Conservation (phyloP, 306 rosid genomes). For the Fragaria ananassa region DNA sequence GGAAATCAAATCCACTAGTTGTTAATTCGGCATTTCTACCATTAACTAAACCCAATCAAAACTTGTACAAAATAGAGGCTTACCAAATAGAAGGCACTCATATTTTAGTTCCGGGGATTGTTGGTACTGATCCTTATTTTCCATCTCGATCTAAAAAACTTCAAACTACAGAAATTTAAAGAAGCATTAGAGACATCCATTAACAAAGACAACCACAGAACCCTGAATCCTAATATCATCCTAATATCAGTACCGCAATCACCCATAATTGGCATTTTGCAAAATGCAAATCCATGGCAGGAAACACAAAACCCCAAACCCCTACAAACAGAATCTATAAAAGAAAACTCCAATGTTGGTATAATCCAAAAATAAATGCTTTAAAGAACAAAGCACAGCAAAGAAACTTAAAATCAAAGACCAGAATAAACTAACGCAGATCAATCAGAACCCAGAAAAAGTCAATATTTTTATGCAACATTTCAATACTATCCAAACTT, state of each 20-base stretch:
- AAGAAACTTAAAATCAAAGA: neutral
- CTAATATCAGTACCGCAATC: neutral
- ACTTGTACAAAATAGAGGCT: neutral
- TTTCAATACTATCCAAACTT: neutral
- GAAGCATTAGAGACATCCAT: neutral
- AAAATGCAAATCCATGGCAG: neutral
- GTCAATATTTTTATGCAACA: neutral
- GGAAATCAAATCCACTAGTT: slow-evolving; percentile 23
- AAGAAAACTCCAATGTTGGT: neutral
- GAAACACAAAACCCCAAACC: slow-evolving; percentile 1
- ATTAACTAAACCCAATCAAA: neutral
- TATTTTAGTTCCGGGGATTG: slow-evolving; percentile 49
- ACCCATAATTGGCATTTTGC: neutral
- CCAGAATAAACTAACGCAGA: neutral
- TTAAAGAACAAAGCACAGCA: neutral
- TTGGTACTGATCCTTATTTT: slow-evolving; percentile 40
- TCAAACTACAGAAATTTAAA: slow-evolving; percentile 1
- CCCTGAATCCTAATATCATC: neutral
- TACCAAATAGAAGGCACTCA: slow-evolving; percentile 82
- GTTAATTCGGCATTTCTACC: neutral
- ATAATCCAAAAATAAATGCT: neutral
- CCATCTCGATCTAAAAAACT: slow-evolving; percentile 47
- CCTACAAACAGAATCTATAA: neutral
- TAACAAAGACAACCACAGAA: neutral
- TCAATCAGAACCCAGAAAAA: neutral